phyloP scores from a whole-genome alignment of 1,139 yeast genomes.

The Geotrichum candidum region DNA sequence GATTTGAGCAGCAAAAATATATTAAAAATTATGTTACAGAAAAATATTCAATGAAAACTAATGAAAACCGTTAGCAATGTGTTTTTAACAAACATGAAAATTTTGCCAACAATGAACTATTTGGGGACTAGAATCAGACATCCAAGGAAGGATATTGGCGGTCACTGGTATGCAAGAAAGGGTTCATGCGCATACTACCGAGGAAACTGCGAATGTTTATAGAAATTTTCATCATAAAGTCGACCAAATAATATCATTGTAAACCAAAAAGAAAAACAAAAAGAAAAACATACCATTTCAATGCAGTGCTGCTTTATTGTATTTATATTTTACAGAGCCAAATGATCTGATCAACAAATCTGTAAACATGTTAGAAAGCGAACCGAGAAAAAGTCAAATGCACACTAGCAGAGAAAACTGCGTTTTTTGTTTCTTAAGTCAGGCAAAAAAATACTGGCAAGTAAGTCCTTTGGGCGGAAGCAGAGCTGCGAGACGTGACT shows the following conservation, averaged over 20 bases:
- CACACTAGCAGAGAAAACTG: conserved; percentile 3
- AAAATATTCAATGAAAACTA: not conserved
- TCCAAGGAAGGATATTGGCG: conserved; percentile 67
- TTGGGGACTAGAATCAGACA: conserved; percentile 43
- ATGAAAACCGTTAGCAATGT: not conserved
- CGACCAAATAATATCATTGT: not conserved
- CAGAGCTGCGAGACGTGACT: conserved; percentile 20
- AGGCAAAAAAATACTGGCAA: conserved; percentile 77
- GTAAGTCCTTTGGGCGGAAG: conserved; percentile 48
- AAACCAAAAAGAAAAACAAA: conserved; percentile 5
- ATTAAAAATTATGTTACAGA: not conserved
- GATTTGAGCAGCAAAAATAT: not conserved
- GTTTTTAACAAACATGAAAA: not conserved
- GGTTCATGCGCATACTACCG: conserved; percentile 80
- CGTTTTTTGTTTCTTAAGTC: conserved; percentile 37
- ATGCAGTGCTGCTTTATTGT: conserved; percentile 9
- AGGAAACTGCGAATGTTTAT: conserved; percentile 89
- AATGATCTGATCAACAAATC: not conserved
- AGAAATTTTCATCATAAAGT: conserved; percentile 63
- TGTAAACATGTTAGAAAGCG: conserved; percentile 1
- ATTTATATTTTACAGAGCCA: conserved; percentile 1
- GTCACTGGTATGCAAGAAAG: conserved; percentile 75
- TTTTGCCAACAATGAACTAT: not conserved
- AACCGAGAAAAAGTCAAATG: not conserved
- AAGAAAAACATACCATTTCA: conserved; percentile 7